Conservation (phyloP, 2,329 filamentous ascomycete species). For the Colletotrichum sp. region DNA sequence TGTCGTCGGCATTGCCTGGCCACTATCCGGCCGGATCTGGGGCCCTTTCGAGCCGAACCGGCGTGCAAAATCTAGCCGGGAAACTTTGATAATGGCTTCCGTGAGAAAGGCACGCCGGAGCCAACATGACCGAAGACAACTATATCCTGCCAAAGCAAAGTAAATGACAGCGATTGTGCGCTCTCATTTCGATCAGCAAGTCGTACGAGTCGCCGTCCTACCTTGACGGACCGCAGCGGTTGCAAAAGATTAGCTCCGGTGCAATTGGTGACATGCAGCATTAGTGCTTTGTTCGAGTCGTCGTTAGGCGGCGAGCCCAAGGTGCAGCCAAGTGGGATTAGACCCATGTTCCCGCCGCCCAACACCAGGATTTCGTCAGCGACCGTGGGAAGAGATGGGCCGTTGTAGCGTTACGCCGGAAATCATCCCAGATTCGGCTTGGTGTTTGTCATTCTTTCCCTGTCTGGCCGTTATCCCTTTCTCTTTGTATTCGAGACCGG, state of each 20-base stretch:
- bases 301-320: constrained; percentile 1
- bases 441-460: constrained; percentile 9
- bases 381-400: neutral
- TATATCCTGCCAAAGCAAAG: neutral
- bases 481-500: neutral
- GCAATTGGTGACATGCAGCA: constrained; percentile 19
- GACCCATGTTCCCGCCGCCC: constrained; percentile 12
- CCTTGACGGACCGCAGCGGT: neutral
- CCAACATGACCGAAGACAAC: neutral
- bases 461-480: neutral
- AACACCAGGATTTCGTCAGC: constrained; percentile 15
- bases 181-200: constrained; percentile 9
- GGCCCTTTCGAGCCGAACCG: neutral
- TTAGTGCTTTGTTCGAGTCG: constrained; percentile 15
- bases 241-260: constrained; percentile 14
- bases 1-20: neutral
- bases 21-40: neutral
- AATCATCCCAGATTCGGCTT: constrained; percentile 17
- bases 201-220: constrained; percentile 15
- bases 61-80: neutral
- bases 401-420: constrained; percentile 14
- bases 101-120: neutral
- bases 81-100: neutral
- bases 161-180: neutral
- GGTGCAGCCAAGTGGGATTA: constrained; percentile 12